Evolutionary conservation across 768 basidiomycete genomes (phyloP).

Genomic region (Phaeolepiota aurea): DNA sequence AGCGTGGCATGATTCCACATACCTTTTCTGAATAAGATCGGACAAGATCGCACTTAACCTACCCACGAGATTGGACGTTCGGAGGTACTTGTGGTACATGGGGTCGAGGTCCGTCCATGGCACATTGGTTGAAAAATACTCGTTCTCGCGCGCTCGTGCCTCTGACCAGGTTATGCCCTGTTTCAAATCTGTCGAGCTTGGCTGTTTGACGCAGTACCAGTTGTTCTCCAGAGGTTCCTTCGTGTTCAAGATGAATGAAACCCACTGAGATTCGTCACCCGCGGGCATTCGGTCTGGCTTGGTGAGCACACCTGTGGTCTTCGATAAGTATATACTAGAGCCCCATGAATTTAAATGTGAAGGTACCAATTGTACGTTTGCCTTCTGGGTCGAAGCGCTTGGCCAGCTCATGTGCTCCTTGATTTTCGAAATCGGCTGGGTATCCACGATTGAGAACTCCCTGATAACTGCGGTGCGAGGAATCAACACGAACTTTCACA

Average conservation of each 20-base stretch:
- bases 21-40: conserved; percentile 45
- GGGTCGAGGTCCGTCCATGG: conserved; percentile 41
- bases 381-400: conserved; percentile 45
- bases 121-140: conserved; percentile 35
- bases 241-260: conserved; percentile 42
- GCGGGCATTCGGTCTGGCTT: conserved; percentile 54
- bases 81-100: conserved; percentile 33
- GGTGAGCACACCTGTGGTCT: conserved; percentile 45
- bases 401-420: conserved; percentile 51
- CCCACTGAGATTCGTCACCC: conserved; percentile 44
- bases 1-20: conserved; percentile 8
- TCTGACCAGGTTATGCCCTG: conserved; percentile 42
- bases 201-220: conserved; percentile 46
- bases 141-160: conserved; percentile 42
- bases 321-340: background rate
- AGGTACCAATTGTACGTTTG: conserved; percentile 51
- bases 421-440: conserved; percentile 53
- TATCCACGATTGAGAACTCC: too few relatives aligned
- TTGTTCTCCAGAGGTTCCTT: conserved; percentile 33
- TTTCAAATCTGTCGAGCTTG: conserved; percentile 31
- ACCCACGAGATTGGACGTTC: conserved; percentile 41
- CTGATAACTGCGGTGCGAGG: too few relatives aligned
- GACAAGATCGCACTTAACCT: conserved; percentile 45
- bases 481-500: conserved; percentile 39
- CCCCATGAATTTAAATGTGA: too few relatives aligned